Conservation (phyloP, 2,329 filamentous ascomycete genomes). For the Verticillium nonalfalfae region DNA sequence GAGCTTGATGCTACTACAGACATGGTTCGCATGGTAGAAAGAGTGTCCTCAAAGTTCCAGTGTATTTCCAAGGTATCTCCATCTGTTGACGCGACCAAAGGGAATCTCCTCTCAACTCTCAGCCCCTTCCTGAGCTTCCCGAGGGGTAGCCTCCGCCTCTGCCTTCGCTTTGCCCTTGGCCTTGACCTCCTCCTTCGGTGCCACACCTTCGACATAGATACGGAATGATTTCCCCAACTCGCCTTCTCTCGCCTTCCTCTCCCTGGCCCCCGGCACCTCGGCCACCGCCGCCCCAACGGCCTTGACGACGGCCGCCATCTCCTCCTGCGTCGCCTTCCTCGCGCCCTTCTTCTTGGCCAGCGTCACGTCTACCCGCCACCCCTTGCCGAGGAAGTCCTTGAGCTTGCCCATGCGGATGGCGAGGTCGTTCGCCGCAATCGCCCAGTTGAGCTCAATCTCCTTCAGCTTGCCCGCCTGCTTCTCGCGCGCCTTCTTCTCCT, state of each 20-base stretch:
- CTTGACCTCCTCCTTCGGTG: background rate
- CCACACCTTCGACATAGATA: slow-evolving; percentile 32
- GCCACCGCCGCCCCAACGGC: slow-evolving; percentile 25
- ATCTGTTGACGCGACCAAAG: no score
- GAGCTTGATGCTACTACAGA: no score
- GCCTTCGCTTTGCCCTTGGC: background rate
- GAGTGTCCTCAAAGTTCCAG: no score
- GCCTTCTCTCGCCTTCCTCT: slow-evolving; percentile 39
- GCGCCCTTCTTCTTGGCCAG: slow-evolving; percentile 61
- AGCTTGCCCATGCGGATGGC: slow-evolving; percentile 63
- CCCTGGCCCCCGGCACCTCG: slow-evolving; percentile 29
- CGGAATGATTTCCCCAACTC: slow-evolving; percentile 33
- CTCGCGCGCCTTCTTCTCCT: slow-evolving; percentile 33
- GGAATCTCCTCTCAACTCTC: background rate
- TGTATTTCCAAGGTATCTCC: no score
- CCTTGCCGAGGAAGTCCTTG: slow-evolving; percentile 64
- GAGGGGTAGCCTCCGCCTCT: background rate
- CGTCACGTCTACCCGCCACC: slow-evolving; percentile 67
- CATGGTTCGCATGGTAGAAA: no score
- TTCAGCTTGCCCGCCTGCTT: slow-evolving; percentile 47
- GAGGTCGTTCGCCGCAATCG: slow-evolving; percentile 71
- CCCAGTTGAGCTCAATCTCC: slow-evolving; percentile 87
- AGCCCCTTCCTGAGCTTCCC: background rate
- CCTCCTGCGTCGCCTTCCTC: slow-evolving; percentile 50
- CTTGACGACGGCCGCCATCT: slow-evolving; percentile 52